Base-by-base conservation (phyloP, 257 asterid species). In the Apocynum venetum region DNA sequence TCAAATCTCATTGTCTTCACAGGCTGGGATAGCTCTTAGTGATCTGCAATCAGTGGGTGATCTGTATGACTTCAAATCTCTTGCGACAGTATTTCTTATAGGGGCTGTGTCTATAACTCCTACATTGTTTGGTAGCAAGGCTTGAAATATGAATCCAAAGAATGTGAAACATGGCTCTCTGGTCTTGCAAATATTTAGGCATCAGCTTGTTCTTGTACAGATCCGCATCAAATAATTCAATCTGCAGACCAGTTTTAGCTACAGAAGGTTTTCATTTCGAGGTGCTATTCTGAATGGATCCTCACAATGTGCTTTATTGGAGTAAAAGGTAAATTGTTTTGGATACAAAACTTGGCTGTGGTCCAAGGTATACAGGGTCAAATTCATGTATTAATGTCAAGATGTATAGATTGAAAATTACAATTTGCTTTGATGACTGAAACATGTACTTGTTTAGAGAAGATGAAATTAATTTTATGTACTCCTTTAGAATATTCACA, bases 1-100 rank as follows among this genome's bases (percentile, higher is more conserved):
- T 55, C 35, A 72, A 72, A 13, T 72, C 78, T 61, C 40, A 17
- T 36, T 61, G 43, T 56, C 43, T 79, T 44, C 65, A 82, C 85
- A 94, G 98, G 98, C 98, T 76, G 98, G 98, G 82, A 88, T 95
- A 72, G 86, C 98, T 70, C 90, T 95, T 68, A 96, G 98, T 0
- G 98, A 95, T 25, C 83, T 95, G 90, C 92, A 90, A 76, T 92
- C 98, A 0, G 81, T 95, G 76, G 98, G 97, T 63, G 98, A 94
- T 82, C 92, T 92, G 48, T 94, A 94, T 31, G 97, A 94, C 83
- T 82, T 92, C 86, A 94, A 89, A 82, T 94, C 97, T 43, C 84
- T 94, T 49, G 95, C 92, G 41, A 91, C 97, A 6, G 73, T 94
- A 78, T 91, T 94, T 83, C 93, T 94, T n/a, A 94, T 94, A 47